Conservation (phyloP, 345 rosid genomes). For the Corymbia maculata region DNA sequence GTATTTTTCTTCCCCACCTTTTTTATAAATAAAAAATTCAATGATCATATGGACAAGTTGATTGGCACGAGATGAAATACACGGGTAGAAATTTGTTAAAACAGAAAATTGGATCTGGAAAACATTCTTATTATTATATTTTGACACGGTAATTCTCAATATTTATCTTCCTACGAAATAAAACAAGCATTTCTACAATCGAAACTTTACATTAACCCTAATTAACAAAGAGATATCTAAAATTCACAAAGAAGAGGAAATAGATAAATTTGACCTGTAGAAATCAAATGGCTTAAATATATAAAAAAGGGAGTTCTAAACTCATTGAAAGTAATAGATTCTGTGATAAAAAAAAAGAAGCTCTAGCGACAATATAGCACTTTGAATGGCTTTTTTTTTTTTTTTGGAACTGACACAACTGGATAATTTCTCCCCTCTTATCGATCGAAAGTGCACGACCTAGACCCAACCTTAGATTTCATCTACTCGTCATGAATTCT, state of each 20-base stretch:
- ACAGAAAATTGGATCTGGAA: neutral
- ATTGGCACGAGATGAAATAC: neutral
- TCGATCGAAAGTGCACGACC: too few relatives aligned
- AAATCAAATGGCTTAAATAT: too few relatives aligned
- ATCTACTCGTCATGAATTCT: neutral
- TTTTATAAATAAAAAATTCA: neutral
- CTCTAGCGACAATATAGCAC: too few relatives aligned
- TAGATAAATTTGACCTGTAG: fast-evolving
- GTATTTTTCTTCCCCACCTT: neutral
- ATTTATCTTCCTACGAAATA: neutral
- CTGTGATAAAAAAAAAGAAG: too few relatives aligned
- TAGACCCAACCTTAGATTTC: neutral
- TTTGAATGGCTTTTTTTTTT: too few relatives aligned
- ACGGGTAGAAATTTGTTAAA: neutral
- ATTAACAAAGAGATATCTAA: neutral
- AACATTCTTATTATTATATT: neutral
- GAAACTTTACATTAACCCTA: fast-evolving
- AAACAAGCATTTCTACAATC: too few relatives aligned
- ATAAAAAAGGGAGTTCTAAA: neutral
- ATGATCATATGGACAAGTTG: neutral
- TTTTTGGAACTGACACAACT: too few relatives aligned
- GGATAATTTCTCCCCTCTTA: neutral
- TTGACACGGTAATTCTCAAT: fast-evolving
- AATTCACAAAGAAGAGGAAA: neutral
- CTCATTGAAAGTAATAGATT: too few relatives aligned